Percentiles rank a stretch among this genome's conserved stretches.
Conservation (phyloP, 805 yeast species). For the Metschnikowia anglica region DNA sequence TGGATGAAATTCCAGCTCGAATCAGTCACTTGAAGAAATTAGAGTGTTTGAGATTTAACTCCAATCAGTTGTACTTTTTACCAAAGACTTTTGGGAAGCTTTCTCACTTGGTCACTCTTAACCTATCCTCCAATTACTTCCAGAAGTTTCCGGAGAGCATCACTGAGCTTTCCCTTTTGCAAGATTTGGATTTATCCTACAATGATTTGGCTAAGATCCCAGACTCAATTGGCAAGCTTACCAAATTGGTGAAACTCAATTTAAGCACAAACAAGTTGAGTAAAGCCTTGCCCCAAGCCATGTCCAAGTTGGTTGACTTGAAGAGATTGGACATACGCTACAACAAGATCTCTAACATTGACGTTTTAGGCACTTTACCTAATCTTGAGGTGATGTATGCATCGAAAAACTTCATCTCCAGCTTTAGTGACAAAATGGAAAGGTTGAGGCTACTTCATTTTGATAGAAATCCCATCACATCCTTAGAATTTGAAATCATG, state of each 20-base stretch:
- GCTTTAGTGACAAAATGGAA: conserved; percentile 61
- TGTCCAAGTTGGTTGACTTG: conserved; percentile 54
- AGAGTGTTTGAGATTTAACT: conserved; percentile 63
- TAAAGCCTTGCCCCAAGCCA: conserved; percentile 50
- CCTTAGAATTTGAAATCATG: conserved; percentile 51
- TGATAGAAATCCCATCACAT: conserved; percentile 82
- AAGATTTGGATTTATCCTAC: conserved; percentile 76
- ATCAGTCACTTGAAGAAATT: conserved; percentile 54
- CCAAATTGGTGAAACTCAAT: conserved; percentile 64
- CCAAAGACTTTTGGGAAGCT: conserved; percentile 63
- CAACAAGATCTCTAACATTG: conserved; percentile 58
- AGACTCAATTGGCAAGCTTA: conserved; percentile 54
- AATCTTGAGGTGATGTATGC: conserved; percentile 70
- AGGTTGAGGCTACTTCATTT: conserved; percentile 67
- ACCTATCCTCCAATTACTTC: conserved; percentile 77
- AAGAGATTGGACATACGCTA: conserved; percentile 76
- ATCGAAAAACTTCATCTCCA: conserved; percentile 72
- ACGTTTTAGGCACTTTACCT: conserved; percentile 55
- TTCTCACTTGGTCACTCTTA: conserved; percentile 55
- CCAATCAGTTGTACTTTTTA: conserved; percentile 65
- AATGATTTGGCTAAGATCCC: conserved; percentile 69
- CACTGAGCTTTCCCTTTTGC: conserved; percentile 55
- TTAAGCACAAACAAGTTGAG: conserved; percentile 69
- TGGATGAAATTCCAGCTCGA: conserved; percentile 59
- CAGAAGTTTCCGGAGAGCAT: conserved; percentile 63